Base-by-base conservation (phyloP, 495 filamentous ascomycete species). In the Podospora fimiseda region DNA sequence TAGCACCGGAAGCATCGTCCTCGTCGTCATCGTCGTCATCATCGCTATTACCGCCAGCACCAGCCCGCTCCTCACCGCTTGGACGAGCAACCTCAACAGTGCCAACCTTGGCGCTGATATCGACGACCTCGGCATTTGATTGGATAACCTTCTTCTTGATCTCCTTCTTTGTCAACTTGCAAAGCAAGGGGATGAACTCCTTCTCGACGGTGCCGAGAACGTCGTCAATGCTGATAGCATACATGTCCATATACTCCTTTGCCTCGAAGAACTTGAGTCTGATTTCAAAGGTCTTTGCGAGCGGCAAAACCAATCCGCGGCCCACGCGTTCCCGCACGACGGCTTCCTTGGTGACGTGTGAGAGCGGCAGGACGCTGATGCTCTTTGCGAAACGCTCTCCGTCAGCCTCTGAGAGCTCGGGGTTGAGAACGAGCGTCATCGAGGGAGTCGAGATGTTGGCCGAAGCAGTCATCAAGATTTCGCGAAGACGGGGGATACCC, bases 391-490 rank as follows among this genome's bases (percentile, higher is more conserved):
- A 96, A 37, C 70, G 80, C 69, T 92, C 84, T 16, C 80, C 82
- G 39, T 90, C 79, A 16, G 80, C 77, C 42, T 79, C 74, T 1
- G 84, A 74, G 14, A 95, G 66, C 52, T 92, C 89, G 33, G 81
- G 74, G 62, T 84, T 88, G 37, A 92, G 70, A 30, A 86, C 74
- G 19, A 99, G 72, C 2, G 88, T 93, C 93, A 99, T 99, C 2
- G 84, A 80, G 0, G 93, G 93, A 0, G 93, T 99, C 46, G 86
- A 85, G 56, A 96, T 95, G 27, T 81, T 76, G 46, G 81, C 77
- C 63, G 88, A 94, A 40, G 92, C 94, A 39, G 93, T 96, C 94
- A 99, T 97, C 46, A 97, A 82, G 66, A 99, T 96, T 82, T 99
- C 93, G 67, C 93, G 80, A 20, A 99, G 79, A 67, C 93, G 88